phyloP scores from a whole-genome alignment of 495 filamentous ascomycete genomes.

The Hyaloscypha variabilis region DNA sequence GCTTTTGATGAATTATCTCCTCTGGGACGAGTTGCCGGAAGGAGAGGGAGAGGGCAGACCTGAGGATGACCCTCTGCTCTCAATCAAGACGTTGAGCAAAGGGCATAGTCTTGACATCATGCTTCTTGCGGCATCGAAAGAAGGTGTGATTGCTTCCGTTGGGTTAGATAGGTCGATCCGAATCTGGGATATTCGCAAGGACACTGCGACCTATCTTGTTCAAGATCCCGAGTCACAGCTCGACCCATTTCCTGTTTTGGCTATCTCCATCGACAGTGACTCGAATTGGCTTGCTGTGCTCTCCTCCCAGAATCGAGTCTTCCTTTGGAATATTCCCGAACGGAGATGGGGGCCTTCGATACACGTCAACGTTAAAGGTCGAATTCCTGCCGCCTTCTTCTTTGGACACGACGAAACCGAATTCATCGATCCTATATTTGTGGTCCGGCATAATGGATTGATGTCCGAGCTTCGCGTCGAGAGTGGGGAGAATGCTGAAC shows the following conservation, averaged over 20 bases:
- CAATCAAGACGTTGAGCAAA: constrained; percentile 55
- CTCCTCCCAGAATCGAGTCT: constrained; percentile 52
- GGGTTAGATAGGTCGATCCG: constrained; percentile 64
- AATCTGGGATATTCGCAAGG: constrained; percentile 57
- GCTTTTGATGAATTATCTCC: constrained; percentile 66
- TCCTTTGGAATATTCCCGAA: constrained; percentile 59
- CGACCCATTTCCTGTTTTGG: constrained; percentile 59
- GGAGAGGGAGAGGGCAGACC: constrained; percentile 29
- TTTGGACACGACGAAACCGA: constrained; percentile 44
- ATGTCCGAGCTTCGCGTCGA: constrained; percentile 52
- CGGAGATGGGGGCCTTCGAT: constrained; percentile 50
- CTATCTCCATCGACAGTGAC: constrained; percentile 59
- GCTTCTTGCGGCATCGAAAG: constrained; percentile 55
- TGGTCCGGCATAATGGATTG: constrained; percentile 60
- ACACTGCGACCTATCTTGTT: constrained; percentile 37
- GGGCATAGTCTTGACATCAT: constrained; percentile 67
- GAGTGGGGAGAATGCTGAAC: constrained; percentile 34
- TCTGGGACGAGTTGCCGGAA: constrained; percentile 48
- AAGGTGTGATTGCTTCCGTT: constrained; percentile 65
- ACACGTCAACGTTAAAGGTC: constrained; percentile 48
- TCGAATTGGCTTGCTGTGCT: constrained; percentile 66
- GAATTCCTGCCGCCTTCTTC: constrained; percentile 59
- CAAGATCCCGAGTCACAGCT: constrained; percentile 35
- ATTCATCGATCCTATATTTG: constrained; percentile 46
- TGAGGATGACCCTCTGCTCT: constrained; percentile 54